Conservation (phyloP, 371 early-diverging fungal genomes). For the Gilbertella persicaria region DNA sequence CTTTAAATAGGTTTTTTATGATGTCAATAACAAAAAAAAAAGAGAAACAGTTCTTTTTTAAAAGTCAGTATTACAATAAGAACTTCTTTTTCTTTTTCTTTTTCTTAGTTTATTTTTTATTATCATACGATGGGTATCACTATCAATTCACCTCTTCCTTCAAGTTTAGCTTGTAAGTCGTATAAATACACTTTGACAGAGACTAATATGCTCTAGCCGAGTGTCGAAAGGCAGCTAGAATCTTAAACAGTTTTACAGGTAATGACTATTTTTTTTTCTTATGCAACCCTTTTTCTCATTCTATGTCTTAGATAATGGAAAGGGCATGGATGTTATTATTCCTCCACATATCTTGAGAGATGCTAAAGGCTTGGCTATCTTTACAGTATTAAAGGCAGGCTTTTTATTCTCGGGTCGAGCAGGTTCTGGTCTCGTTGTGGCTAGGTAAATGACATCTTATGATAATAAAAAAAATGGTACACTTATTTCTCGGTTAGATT, state of each 20-base stretch:
- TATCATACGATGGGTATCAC: slow-evolving; percentile 3
- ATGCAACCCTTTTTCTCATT: background rate
- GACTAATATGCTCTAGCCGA: slow-evolving; percentile 25
- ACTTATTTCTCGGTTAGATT: slow-evolving; percentile 15
- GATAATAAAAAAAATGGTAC: background rate
- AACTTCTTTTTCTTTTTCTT: background rate
- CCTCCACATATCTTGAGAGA: slow-evolving; percentile 58
- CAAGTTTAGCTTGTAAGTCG: slow-evolving; percentile 37
- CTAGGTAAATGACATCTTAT: no score
- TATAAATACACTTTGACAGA: background rate
- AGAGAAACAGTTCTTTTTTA: background rate
- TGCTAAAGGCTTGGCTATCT: slow-evolving; percentile 86
- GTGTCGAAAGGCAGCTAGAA: slow-evolving; percentile 61
- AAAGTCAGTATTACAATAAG: background rate
- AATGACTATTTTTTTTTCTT: background rate
- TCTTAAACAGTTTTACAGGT: slow-evolving; percentile 58
- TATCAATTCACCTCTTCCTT: slow-evolving; percentile 43
- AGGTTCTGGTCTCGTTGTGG: slow-evolving; percentile 84
- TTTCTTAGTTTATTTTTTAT: background rate
- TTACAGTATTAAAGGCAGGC: slow-evolving; percentile 85
- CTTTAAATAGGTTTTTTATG: no score
- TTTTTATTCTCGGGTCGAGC: slow-evolving; percentile 83
- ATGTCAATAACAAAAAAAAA: background rate
- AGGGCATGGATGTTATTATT: slow-evolving; percentile 60
- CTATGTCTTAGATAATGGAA: slow-evolving; percentile 39